Percentiles rank a stretch among this genome's conserved stretches.
Conservation (phyloP, 1,284 basidiomycete species). For the Pyrrhoderma lamaoense region DNA sequence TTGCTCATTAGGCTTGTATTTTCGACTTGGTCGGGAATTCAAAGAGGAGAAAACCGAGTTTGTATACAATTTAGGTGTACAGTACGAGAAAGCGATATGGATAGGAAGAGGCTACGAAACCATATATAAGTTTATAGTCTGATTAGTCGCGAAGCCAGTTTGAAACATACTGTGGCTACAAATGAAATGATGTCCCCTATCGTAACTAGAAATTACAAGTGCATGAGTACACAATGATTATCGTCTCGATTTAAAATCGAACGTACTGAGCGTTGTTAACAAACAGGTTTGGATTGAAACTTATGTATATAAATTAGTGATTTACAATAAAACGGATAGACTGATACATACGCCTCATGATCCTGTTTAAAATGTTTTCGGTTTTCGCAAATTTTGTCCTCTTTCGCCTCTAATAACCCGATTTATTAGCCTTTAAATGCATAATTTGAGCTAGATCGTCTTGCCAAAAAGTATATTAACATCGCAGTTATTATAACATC, state of each 20-base stretch:
- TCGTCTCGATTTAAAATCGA: too few relatives aligned
- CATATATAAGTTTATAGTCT: too few relatives aligned
- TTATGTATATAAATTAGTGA: not conserved
- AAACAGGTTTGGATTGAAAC: slow-evolving; percentile 10
- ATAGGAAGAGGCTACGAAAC: not conserved
- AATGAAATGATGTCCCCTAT: too few relatives aligned
- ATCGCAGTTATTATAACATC: not conserved
- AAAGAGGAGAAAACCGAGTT: slow-evolving; percentile 7
- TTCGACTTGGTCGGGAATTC: slow-evolving; percentile 3
- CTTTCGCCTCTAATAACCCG: not conserved
- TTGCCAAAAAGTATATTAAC: slow-evolving; percentile 7
- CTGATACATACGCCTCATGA: slow-evolving; percentile 1
- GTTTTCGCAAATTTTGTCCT: slow-evolving; percentile 4
- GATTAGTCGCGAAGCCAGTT: too few relatives aligned
- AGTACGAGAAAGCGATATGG: slow-evolving; percentile 7
- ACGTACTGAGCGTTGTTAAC: slow-evolving; percentile 6
- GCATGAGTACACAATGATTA: too few relatives aligned
- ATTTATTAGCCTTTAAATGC: not conserved
- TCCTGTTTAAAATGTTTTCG: slow-evolving; percentile 2
- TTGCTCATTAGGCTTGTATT: too few relatives aligned
- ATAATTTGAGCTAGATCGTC: not conserved
- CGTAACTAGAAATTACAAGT: too few relatives aligned
- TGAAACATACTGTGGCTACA: too few relatives aligned
- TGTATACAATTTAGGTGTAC: slow-evolving; percentile 8
- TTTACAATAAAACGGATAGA: not conserved